phyloP scores from a whole-genome alignment of 176 grass and related monocot species.

The Triticum timopheevii region DNA sequence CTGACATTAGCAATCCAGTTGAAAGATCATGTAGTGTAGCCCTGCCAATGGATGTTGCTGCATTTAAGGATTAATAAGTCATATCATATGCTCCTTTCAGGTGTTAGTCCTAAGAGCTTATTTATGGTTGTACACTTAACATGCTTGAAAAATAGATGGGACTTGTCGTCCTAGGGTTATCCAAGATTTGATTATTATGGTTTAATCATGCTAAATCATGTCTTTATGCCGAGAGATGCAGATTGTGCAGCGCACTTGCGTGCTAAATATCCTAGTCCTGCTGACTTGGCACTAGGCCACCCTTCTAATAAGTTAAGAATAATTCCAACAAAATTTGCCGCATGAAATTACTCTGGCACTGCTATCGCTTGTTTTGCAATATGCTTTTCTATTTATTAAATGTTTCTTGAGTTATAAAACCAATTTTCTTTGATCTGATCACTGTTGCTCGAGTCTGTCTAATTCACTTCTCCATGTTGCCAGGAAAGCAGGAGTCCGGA shows the following conservation, averaged over 20 bases:
- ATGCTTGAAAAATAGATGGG: background rate
- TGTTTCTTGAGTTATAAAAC: background rate
- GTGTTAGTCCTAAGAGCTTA: background rate
- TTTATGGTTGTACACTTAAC: background rate
- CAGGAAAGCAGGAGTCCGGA: slow-evolving; percentile 29
- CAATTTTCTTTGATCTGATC: background rate
- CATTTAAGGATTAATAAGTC: background rate
- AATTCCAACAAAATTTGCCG: background rate
- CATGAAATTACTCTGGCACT: background rate
- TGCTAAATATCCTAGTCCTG: background rate
- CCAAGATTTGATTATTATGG: background rate
- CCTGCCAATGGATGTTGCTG: background rate
- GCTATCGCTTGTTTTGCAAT: background rate
- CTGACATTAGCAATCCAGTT: background rate
- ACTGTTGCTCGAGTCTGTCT: slow-evolving; percentile 15
- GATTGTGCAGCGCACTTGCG: background rate
- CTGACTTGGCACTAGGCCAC: background rate
- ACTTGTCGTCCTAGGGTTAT: background rate
- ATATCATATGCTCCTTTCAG: background rate
- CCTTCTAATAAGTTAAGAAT: background rate
- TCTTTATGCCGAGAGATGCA: background rate
- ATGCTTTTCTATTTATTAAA: background rate
- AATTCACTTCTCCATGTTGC: slow-evolving; percentile 35
- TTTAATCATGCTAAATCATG: slow-evolving; percentile 2
- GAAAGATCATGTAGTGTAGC: background rate